Base-by-base conservation (phyloP, 768 basidiomycete species). In the Boletellus ananiceps region DNA sequence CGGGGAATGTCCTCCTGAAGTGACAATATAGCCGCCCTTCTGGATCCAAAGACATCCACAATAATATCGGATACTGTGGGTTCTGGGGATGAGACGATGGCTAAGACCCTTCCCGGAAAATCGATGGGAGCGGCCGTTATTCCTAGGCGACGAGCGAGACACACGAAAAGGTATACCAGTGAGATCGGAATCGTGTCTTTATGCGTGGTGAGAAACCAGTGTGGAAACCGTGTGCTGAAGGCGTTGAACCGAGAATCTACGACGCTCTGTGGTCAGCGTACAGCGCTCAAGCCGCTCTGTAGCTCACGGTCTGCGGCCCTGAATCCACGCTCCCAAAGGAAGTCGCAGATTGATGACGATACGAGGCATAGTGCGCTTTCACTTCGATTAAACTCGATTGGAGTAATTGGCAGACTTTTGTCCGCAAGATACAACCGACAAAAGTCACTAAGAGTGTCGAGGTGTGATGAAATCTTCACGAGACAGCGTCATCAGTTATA, bases 171-270 rank as follows among this genome's bases (percentile, higher is more conserved):
- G 63, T 79, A 81, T 34, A 77, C 76, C 37, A 85, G 68, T 11
- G 80, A 81, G 41, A 86, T 76, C 0, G 83, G 83, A 38, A 85
- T 73, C 0, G 80, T 76, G 19, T 63, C 62, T 48, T 71, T 79
- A 56, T 76, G 66, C 1, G 72, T 71, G 1, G 68, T 70, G 18
- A 86, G 71, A 57, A 83, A 81, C 46, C 67, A 60, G 54, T 84
- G 82, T 15, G 84, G 82, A 52, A 83, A 83, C 40, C 77, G 75
- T 51, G 81, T 78, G 43, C 69, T 59, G n/a, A 80, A 66, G 31
- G 70, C 54, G 45, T 71, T 65, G 56, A 77, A 81, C 13, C 58
- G 59, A n/a, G 59, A 37, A 4, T 62, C 76, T 77, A 51, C 21
- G 19, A 34, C 37, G 25, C 32, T 31, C 40, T 14, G 37, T 39